phyloP scores from a whole-genome alignment of 176 grass and related monocot species.

The Canna indica region DNA sequence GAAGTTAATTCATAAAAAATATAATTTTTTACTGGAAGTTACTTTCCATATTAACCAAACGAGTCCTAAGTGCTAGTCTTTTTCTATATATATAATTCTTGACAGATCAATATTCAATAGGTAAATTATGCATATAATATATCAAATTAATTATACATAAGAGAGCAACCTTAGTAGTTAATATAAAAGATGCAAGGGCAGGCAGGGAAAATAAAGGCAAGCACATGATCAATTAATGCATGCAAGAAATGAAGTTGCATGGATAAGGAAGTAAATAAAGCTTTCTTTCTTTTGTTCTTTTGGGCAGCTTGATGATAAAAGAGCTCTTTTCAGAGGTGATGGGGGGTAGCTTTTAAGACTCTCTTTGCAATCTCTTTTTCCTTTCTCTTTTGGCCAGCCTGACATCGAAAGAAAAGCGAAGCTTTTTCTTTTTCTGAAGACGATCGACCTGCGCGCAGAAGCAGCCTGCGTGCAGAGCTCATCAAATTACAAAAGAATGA shows the following conservation, averaged over 20 bases:
- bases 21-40: too few species aligned
- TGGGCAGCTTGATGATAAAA: constrained; percentile 11
- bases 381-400: not conserved
- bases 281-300: not conserved
- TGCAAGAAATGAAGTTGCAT: not conserved
- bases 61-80: too few species aligned
- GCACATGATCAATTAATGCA: not conserved
- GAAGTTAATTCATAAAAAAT: too few species aligned
- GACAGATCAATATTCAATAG: too few species aligned
- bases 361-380: not conserved
- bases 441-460: not conserved
- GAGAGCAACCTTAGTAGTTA: too few species aligned
- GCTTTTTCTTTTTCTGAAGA: not conserved
- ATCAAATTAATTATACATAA: too few species aligned
- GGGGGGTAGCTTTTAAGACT: not conserved
- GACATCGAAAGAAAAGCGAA: not conserved
- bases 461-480: not conserved
- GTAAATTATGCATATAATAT: too few species aligned
- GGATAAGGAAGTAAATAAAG: constrained; percentile 9
- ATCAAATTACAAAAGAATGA: constrained; percentile 36
- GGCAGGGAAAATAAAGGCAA: too few species aligned
- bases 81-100: too few species aligned
- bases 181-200: too few species aligned
- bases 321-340: constrained; percentile 2
- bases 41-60: too few species aligned